Evolutionary conservation across 495 filamentous ascomycete species (phyloP), one percentile per base, ranked within the genome.

Genomic region (Oleoguttula mirabilis): DNA sequence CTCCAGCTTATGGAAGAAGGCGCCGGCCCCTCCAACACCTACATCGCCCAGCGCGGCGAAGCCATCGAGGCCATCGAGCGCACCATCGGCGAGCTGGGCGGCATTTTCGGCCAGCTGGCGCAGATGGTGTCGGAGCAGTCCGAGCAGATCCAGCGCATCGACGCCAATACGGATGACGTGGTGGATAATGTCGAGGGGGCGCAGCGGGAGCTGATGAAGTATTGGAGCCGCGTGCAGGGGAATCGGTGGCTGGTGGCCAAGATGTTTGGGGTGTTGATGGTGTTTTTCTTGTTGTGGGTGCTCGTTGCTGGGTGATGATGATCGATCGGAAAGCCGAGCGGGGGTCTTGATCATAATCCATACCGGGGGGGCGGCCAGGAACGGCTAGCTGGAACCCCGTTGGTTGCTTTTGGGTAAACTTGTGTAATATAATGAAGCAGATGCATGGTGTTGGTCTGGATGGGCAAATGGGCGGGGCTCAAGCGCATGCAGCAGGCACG

Each of bases 191-290:
- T 98, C 11, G 74, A 94, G 59, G 90, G 90, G 21, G 90, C 90
- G 10, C 90, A 98, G 58, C 74, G 88, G 31, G 90, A 98, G 65
- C 50, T 86, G 49, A 74, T 98, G 69, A 95, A 95, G 56, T 98
- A 96, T 65, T 98, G 92, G 90, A 79, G 75, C 10, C 71, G 87
- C 19, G 88, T 96, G 10, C 85, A 82, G 16, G 82, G 86, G 20
- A 98, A 96, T 68, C 72, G 90, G 54, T 96, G 92, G 90, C 65
- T 98, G 35, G 76, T 98, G 39, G 92, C 88, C 12, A 95, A 96
- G 73, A 98, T 98, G 92, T 94, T 98, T 73, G 90, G 90, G 41
- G 82, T 82, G 54, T 57, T 82, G 53, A 80, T 82, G 76, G 73
- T 82, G 54, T 50, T 75, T 58, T 75, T 75, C 63, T 63, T 75